These are phyloP conservation scores for Colletotrichum limetticola DNA, from an alignment of 2,329 filamentous ascomycete species.

Conservation along the genomic window DNA sequence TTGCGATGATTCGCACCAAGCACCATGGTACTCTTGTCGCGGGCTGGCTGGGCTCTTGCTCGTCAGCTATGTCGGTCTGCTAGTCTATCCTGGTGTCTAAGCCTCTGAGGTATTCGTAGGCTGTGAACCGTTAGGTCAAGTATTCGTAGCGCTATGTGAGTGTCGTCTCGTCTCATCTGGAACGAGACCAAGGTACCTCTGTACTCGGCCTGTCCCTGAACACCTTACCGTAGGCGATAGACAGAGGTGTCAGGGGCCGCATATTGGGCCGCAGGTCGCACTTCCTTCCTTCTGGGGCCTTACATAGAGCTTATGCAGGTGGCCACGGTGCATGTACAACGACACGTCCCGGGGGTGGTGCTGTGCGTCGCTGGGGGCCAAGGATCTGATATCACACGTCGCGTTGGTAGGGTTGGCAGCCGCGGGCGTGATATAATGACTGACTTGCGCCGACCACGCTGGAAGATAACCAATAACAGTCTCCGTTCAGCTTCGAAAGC, in stretches of 20 bases:
- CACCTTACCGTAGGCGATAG: not conserved
- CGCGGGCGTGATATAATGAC: conserved; percentile 24
- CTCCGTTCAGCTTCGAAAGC: not conserved
- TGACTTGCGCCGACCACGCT: conserved; percentile 14
- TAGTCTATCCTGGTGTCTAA: not conserved
- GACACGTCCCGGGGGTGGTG: conserved; percentile 33
- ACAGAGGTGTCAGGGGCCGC: conserved; percentile 30
- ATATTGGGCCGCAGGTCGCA: conserved; percentile 33
- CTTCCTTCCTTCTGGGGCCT: conserved; percentile 30
- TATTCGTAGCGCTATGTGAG: not conserved
- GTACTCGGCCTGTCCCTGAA: conserved; percentile 24
- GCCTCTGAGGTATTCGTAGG: too few species aligned
- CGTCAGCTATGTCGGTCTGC: conserved; percentile 10
- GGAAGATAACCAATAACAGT: not conserved
- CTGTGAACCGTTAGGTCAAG: too few species aligned
- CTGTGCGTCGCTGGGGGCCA: conserved; percentile 25
- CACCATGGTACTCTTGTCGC: conserved; percentile 8
- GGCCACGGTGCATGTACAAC: conserved; percentile 29
- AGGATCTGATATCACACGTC: conserved; percentile 28
- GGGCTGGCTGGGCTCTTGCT: not conserved
- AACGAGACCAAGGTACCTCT: conserved; percentile 14
- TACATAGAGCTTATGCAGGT: conserved; percentile 33
- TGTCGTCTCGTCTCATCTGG: conserved; percentile 23
- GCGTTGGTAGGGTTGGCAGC: conserved; percentile 2
- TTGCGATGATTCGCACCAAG: not conserved